Conservation (phyloP, 768 basidiomycete species). For the Roridomyces roridus region DNA sequence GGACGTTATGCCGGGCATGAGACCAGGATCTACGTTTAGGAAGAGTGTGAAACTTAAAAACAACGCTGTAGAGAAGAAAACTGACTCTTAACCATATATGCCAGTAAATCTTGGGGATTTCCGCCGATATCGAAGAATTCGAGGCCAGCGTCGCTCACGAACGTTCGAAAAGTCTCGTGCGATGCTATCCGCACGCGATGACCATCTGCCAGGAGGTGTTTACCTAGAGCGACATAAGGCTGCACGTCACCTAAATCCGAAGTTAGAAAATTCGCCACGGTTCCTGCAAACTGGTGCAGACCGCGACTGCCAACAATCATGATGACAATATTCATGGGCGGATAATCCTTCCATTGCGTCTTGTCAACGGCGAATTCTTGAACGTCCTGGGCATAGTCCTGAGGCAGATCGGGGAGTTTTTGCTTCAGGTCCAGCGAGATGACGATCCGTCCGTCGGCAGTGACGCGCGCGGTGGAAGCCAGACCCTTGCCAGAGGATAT, state of each 20-base stretch:
- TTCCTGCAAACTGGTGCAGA: no score
- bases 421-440: conserved; percentile 55
- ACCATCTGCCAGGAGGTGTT: conserved; percentile 51
- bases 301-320: conserved; percentile 74
- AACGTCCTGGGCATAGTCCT: conserved; percentile 50
- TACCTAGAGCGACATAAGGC: conserved; percentile 66
- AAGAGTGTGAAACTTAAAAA: neutral
- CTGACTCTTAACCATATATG: conserved; percentile 76
- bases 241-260: conserved; percentile 62
- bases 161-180: conserved; percentile 63
- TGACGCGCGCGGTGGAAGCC: conserved; percentile 45
- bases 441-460: conserved; percentile 53
- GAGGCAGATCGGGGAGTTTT: conserved; percentile 55
- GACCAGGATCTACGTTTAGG: conserved; percentile 60
- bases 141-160: conserved; percentile 55
- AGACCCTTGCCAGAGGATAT: conserved; percentile 48
- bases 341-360: conserved; percentile 40
- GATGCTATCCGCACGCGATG: conserved; percentile 69
- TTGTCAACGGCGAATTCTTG: conserved; percentile 57
- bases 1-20: conserved; percentile 64
- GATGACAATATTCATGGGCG: conserved; percentile 61
- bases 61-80: neutral
- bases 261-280: neutral
- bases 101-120: conserved; percentile 69
- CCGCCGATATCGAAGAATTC: conserved; percentile 71